A percentile compares a stretch with the other conserved stretches of the same genome.
phyloP scores from a whole-genome alignment of 2,329 filamentous ascomycete species.

The Alternaria triticina region DNA sequence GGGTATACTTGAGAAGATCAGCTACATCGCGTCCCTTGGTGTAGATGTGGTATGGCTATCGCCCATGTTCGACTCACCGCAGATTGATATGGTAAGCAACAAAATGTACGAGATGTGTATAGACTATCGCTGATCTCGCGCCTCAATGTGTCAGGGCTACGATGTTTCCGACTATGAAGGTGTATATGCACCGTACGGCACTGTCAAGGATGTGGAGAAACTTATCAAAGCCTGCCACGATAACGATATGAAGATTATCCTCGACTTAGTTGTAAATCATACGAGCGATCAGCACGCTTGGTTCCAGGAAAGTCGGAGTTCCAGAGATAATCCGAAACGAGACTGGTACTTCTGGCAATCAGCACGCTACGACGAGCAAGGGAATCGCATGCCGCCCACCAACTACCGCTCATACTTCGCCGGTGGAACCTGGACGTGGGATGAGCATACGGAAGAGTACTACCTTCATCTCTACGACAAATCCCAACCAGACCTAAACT shows the following conservation, averaged over 20 bases:
- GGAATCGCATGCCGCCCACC: slow-evolving; percentile 64
- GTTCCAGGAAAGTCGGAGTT: slow-evolving; percentile 71
- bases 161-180: slow-evolving; percentile 72
- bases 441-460: slow-evolving; percentile 55
- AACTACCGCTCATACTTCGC: slow-evolving; percentile 56
- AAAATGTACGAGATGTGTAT: neutral
- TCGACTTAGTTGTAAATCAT: slow-evolving; percentile 81
- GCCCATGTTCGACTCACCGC: slow-evolving; percentile 69
- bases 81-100: slow-evolving; percentile 63
- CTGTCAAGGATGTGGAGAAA: slow-evolving; percentile 68
- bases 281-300: slow-evolving; percentile 74
- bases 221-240: slow-evolving; percentile 66
- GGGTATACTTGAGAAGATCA: slow-evolving; percentile 50
- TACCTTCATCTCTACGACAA: slow-evolving; percentile 56
- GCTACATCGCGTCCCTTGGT: slow-evolving; percentile 62
- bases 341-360: slow-evolving; percentile 76
- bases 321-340: slow-evolving; percentile 67
- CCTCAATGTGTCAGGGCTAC: slow-evolving; percentile 55
- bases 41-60: slow-evolving; percentile 72
- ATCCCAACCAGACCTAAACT: slow-evolving; percentile 57
- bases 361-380: slow-evolving; percentile 59
- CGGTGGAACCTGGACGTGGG: slow-evolving; percentile 53
- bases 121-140: neutral
- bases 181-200: slow-evolving; percentile 70
- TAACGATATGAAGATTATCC: slow-evolving; percentile 72